These are phyloP conservation scores for Aureobasidium zeae DNA, from an alignment of 2,329 filamentous ascomycete genomes.

Conservation along the genomic window DNA sequence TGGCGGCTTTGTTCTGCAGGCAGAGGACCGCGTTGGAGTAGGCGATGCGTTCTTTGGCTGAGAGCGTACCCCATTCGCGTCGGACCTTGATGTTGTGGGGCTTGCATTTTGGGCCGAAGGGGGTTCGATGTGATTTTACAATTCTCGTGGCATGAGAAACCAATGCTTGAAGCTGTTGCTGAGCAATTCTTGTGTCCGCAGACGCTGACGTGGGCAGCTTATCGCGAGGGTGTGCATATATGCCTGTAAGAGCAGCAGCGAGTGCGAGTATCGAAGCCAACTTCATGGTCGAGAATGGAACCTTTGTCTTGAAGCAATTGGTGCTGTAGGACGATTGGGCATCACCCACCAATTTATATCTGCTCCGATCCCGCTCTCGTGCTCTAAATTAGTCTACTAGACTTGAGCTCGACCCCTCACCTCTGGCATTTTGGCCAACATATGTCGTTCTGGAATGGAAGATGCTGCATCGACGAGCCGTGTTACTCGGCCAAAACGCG, in stretches of 20 bases:
- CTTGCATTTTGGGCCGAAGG: not conserved
- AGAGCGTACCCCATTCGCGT: constrained; percentile 22
- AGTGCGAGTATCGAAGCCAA: not conserved
- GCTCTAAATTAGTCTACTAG: too few relatives aligned
- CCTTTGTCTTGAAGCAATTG: too few relatives aligned
- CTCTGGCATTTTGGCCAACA: too few relatives aligned
- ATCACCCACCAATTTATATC: too few relatives aligned
- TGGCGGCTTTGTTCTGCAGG: constrained; percentile 21
- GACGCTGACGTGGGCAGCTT: constrained; percentile 4
- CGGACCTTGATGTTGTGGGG: not conserved
- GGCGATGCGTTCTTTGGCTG: constrained; percentile 18
- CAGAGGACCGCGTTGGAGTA: constrained; percentile 24
- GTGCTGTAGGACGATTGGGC: too few relatives aligned
- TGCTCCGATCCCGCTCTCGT: too few relatives aligned
- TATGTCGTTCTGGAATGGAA: too few relatives aligned
- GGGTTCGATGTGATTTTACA: not conserved
- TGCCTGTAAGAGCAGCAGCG: not conserved
- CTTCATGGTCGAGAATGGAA: not conserved
- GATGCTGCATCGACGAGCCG: too few relatives aligned
- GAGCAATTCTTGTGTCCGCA: not conserved
- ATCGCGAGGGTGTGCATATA: not conserved
- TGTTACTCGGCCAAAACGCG: too few relatives aligned
- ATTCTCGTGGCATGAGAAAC: not conserved
- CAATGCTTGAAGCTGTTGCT: constrained; percentile 4
- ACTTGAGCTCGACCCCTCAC: too few relatives aligned